Conservation (phyloP, 2,329 filamentous ascomycete species). For the Pestalotiopsis sp. region DNA sequence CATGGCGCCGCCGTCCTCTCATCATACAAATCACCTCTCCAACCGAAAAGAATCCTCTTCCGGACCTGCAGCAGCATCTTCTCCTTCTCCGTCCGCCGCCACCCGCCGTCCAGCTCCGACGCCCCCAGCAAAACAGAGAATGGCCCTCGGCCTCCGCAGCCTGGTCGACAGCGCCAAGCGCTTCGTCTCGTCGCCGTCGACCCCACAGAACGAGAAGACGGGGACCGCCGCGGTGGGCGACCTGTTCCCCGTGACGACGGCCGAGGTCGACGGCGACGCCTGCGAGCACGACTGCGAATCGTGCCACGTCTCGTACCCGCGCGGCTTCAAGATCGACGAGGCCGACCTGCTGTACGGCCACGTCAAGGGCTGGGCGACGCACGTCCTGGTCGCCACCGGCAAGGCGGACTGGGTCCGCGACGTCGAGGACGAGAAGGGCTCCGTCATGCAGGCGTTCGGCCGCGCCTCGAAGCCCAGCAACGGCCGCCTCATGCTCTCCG, state of each 20-base stretch:
- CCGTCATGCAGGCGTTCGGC: slow-evolving; percentile 76
- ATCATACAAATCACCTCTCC: not conserved
- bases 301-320: slow-evolving; percentile 78
- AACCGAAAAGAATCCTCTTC: not conserved
- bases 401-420: slow-evolving; percentile 94
- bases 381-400: slow-evolving; percentile 90
- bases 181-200: slow-evolving; percentile 3
- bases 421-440: slow-evolving; percentile 83
- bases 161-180: slow-evolving; percentile 37
- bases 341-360: slow-evolving; percentile 79
- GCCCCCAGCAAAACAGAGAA: slow-evolving; percentile 21
- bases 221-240: slow-evolving; percentile 32
- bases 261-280: slow-evolving; percentile 81
- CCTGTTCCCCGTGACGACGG: slow-evolving; percentile 75
- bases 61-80: not conserved
- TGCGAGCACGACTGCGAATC: slow-evolving; percentile 84
- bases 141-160: slow-evolving; percentile 43
- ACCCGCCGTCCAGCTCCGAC: not conserved
- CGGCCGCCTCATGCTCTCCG: slow-evolving; percentile 84
- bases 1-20: not conserved
- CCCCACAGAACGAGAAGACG: slow-evolving; percentile 19
- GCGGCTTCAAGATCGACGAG: slow-evolving; percentile 71
- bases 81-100: not conserved
- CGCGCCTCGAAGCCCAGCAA: slow-evolving; percentile 60
- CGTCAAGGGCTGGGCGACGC: slow-evolving; percentile 84